Conservation (phyloP, 1,284 basidiomycete species). For the Fomitopsis palustris region DNA sequence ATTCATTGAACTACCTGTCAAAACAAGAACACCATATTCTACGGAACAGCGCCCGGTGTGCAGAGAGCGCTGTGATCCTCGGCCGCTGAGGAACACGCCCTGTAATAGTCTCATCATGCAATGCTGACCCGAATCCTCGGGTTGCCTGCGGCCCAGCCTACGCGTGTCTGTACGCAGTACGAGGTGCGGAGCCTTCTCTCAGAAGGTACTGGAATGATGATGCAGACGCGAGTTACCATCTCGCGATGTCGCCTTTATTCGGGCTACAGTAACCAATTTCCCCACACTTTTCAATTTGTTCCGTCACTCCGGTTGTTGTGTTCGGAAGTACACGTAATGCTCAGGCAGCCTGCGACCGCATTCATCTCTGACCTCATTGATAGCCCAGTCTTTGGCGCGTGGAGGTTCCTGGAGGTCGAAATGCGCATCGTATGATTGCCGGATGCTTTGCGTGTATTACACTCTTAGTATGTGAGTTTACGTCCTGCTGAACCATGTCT, state of each 20-base stretch:
- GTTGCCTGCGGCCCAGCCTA: not conserved
- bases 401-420: not conserved
- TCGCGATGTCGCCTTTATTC: not conserved
- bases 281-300: not conserved
- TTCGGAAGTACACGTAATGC: not conserved
- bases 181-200: not conserved
- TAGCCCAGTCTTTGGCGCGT: not conserved
- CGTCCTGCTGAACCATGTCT: not conserved
- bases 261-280: not conserved
- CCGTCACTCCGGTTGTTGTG: not conserved
- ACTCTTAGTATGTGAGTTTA: slow-evolving; percentile 2
- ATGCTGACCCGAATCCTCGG: not conserved
- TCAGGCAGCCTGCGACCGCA: not conserved
- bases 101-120: not conserved
- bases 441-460: not conserved
- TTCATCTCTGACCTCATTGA: slow-evolving; percentile 1
- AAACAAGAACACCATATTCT: not conserved
- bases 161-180: not conserved
- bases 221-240: not conserved
- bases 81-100: not conserved
- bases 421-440: not conserved
- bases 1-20: not conserved
- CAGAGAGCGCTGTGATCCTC: not conserved
- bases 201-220: not conserved
- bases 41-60: not conserved